These are phyloP conservation scores for Fomitiporia mediterranea DNA, from an alignment of 1,284 basidiomycete species.

Conservation along the genomic window DNA sequence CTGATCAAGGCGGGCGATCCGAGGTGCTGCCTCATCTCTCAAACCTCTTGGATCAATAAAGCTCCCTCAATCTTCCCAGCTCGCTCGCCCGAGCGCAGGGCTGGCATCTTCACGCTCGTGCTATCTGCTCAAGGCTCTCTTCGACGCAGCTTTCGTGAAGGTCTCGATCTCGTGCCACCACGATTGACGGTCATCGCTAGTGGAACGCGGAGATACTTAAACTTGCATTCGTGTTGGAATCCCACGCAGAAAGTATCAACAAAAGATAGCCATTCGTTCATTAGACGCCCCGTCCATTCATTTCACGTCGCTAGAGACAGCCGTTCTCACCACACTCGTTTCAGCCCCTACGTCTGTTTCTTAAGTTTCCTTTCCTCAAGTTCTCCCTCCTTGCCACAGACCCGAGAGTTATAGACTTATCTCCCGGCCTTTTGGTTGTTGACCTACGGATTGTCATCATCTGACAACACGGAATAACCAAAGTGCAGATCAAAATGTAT, in stretches of 20 bases:
- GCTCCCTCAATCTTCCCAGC: neutral
- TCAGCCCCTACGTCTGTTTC: neutral
- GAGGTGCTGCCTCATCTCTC: neutral
- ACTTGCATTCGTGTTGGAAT: neutral
- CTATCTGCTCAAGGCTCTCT: neutral
- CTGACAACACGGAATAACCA: too few species aligned
- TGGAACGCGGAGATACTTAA: neutral
- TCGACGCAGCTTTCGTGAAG: too few species aligned
- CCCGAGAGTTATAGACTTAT: too few species aligned
- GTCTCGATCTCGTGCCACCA: too few species aligned
- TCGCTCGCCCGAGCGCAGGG: neutral
- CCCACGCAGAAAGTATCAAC: neutral
- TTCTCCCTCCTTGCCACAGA: too few species aligned
- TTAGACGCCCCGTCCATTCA: neutral
- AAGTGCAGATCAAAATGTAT: conserved; percentile 9
- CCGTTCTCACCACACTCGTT: conserved; percentile 9
- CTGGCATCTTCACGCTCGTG: neutral
- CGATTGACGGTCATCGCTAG: too few species aligned
- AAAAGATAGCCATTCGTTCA: neutral
- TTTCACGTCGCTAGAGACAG: neutral
- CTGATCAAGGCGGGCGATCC: neutral
- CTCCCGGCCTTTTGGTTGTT: too few species aligned
- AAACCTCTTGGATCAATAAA: neutral
- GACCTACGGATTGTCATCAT: too few species aligned
- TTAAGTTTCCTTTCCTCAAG: neutral